Evolutionary conservation across 2,329 filamentous ascomycete species (phyloP), one percentile per base, ranked within the genome.

Genomic region (Colletotrichum noveboracense): DNA sequence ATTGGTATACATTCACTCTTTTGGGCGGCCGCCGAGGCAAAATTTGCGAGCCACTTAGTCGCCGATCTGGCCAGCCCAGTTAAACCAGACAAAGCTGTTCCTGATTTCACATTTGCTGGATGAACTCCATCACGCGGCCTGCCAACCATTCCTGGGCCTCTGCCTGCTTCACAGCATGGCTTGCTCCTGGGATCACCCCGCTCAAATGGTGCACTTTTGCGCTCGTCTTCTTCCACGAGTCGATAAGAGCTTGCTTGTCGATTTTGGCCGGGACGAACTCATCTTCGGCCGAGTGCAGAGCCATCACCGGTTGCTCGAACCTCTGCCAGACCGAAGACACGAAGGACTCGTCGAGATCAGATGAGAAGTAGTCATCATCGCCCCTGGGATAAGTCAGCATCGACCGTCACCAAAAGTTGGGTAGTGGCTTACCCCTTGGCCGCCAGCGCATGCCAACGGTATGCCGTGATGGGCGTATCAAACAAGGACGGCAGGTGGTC

Each of bases 361-460:
- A 93, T n/a, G 94, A 96, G 85, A 98, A 98, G 81, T 94, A 95
- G 82, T 98, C 96, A 82, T 98, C 96, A 74, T 94, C 93, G 12
- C 93, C 94, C 7, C 92, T 91, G 62, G 24, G 7, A 13, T 13
- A 9, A 64, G 64, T 16, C 24, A 70, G 26, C 18, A 26, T 55
- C 24, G 26, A 61, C 56, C n/a, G 64, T 30, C 10, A 9, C 16
- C 16, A 26, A 24, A 62, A 30, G 21, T 12, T 21, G 28, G n/a
- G 38, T 16, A 28, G 34, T 65, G 6, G 84, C 89, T 78, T 82
- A 91, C 90, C 89, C 89, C 66, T 85, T 84, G 28, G 85, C 85
- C 32, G 84, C 81, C 7, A 92, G 83, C 32, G 90, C 89, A 68
- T 87, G 84, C 83, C 89, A 88, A 21, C 91, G 84, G 76, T 88